Conservation (phyloP, 805 yeast species). For the Kuraishia piskuri region DNA sequence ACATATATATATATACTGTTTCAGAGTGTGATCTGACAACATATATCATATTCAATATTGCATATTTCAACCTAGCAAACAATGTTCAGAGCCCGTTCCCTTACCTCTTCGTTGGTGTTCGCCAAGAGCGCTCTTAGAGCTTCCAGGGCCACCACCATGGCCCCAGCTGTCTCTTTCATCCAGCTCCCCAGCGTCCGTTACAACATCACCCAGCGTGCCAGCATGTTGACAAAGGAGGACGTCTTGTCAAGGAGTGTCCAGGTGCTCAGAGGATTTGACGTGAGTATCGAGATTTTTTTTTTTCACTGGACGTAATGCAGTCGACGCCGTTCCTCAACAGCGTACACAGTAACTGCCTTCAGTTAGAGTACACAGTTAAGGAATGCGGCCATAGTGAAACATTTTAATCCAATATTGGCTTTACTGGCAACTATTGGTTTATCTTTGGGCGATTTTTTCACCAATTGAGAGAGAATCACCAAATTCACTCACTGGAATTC, state of each 20-base stretch:
- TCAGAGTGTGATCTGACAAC: neutral
- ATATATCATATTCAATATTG: neutral
- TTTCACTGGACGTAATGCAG: too few relatives aligned
- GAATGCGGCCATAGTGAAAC: too few relatives aligned
- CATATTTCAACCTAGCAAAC: neutral
- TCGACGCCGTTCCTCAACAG: too few relatives aligned
- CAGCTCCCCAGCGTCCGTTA: slow-evolving; percentile 7
- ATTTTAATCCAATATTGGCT: too few relatives aligned
- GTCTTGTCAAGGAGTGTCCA: slow-evolving; percentile 76
- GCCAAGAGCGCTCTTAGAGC: neutral
- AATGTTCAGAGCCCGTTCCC: neutral
- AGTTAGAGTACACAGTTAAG: too few relatives aligned
- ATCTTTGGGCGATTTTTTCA: too few relatives aligned
- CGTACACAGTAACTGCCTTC: too few relatives aligned
- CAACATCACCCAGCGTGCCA: slow-evolving; percentile 30
- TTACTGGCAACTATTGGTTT: too few relatives aligned
- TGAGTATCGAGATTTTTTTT: slow-evolving; percentile 6
- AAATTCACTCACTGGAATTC: too few relatives aligned
- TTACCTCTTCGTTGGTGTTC: neutral
- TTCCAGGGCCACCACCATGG: neutral
- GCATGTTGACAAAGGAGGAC: slow-evolving; percentile 66
- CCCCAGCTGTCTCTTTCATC: slow-evolving; percentile 2
- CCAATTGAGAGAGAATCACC: too few relatives aligned
- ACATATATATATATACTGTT: too few relatives aligned
- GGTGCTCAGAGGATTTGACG: slow-evolving; percentile 57